Evolutionary conservation across 345 rosid species (phyloP), one percentile per base, ranked within the genome.

Genomic region (Eucalyptus albens): DNA sequence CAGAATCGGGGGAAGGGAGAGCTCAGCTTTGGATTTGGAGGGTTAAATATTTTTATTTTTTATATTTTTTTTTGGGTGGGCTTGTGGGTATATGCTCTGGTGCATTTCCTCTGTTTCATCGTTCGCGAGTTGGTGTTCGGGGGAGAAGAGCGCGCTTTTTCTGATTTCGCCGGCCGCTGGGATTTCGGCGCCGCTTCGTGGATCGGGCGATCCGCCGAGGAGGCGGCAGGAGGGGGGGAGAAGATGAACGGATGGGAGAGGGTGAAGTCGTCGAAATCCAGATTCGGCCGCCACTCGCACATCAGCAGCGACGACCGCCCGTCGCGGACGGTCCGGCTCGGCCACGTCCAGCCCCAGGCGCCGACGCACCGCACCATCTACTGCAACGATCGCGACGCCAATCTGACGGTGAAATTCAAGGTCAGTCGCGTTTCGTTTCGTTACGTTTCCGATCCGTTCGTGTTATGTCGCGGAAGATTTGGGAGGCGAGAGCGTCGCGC

Each of bases 271-370:
- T 93, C 96, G 88, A 90, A 91, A 85, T 92, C 96, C 91, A 89
- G 93, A 83, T 88, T 91, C 47, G 89, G 91, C 86, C 92, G 94
- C 53, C 90, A 90, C 83, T 91, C 95, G 37, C 62, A 44, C 19
- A 91, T 90, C 40, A 72, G 92, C 87, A 91, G 89, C 49, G 91
- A 92, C 86, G 92, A 88, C 87, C 96, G 92, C 26, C 50, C 91
- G 33, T 91, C 97, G 55, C 94, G 96, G 26, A 96, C 99, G 92
- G 98, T 96, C 56, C 95, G 97, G 89, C 96, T 97, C 50, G 99
- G 99, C 62, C 95, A 95, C 47, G 95, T 98, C 86, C 99, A 96
- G 93, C 99, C 99, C 17, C 99, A 97, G 94, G 97, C 99, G n/a
- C 99, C 99, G 19, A 90, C 92, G 92, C 91, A 94, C 87, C 99